Evolutionary conservation across 768 basidiomycete species (phyloP), one percentile per base, ranked within the genome.

Genomic region (Saitozyma podzolica): DNA sequence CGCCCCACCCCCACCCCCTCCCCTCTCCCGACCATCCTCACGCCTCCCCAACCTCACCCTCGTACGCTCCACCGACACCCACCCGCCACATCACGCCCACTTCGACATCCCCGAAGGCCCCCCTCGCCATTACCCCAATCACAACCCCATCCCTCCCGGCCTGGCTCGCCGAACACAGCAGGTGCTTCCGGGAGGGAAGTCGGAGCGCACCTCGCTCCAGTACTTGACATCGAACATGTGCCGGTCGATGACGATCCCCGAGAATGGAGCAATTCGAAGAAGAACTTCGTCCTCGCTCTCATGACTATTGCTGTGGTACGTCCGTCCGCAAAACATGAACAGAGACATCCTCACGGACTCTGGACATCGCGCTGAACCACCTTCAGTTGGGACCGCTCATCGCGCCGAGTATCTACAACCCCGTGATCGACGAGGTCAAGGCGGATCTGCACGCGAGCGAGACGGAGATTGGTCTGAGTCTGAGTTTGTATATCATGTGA

Each of bases 241-340:
- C 71, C 76, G 37, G 79, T 80, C 9, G 78, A 79, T n/a, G 72
- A 80, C 65, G 80, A 80, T 66, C 80, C 80, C n/a, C 59, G 80
- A 39, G 72, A 77, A 54, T 80, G 80, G 80, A 68, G 65, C 37
- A 51, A 67, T 43, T 51, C 59, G 40, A 80, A 80, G 65, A 80
- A 80, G 66, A 69, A 63, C 45, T 61, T 68, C 41, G 72, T 66
- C 10, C 58, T 76, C 50, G 56, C 53, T 10, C 57, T 73, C 51
- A 65, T 76, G 29, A 72, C 68, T 9, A 54, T 71, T 43, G 65
- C 67, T 14, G 61, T 71, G 39, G 74, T 73, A 50, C 55, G 75
- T 66, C 40, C 56, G 6, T 6, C 29, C 10, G 14, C 39, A 2
- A 59, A 9, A 14, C 47, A 40, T 14, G 48, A 14, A 29, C 39